Evolutionary conservation across 768 basidiomycete genomes (phyloP), one percentile per base, ranked within the genome.

Genomic region (Leccinum arenicola): DNA sequence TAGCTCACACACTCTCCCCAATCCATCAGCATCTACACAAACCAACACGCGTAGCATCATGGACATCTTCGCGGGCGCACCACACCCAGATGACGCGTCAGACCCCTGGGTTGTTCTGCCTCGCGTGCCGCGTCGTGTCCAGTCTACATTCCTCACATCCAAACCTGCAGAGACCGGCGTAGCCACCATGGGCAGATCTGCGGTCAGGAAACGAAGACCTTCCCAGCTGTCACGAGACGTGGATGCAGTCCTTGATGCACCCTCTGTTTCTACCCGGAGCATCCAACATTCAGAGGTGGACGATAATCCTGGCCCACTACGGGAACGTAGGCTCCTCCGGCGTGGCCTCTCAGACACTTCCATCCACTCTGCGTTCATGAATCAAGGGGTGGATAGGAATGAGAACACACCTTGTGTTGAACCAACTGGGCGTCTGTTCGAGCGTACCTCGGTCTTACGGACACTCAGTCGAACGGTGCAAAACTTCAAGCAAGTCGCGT

Each of bases 31-130:
- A 10, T 31, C 65, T 4, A 47, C 63, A 48, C 53, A 64, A 57
- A 14, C 64, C 40, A 67, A 64, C 33, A 69, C 70, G 4, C 65
- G 68, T 45, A 80, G 76, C 55, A 75, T 95, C 27, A 89, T 92
- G 83, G 87, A 84, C 35, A 97, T 99, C 62, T 98, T 98, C 66
- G 96, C 94, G 0, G 96, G 96, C 38, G 94, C 93, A 3, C 87
- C 88, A 27, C 76, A 75, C 2, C 58, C 67, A 9, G 72, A 75
- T 29, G 70, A 74, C 3, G 62, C 75, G 11, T 72, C 76, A 23
- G 91, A 93, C 60, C 80, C 87, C 14, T 94, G 93, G 92, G 78
- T 93, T 36, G 81, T 92, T 4, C 64, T 91, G 1, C 82, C 87
- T 8, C 68, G 68, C 15, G 75, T 72, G 43, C 73, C 69, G 14